Evolutionary conservation across 768 basidiomycete genomes (phyloP), one percentile per base, ranked within the genome.

Genomic region (Pleurotus platypus): DNA sequence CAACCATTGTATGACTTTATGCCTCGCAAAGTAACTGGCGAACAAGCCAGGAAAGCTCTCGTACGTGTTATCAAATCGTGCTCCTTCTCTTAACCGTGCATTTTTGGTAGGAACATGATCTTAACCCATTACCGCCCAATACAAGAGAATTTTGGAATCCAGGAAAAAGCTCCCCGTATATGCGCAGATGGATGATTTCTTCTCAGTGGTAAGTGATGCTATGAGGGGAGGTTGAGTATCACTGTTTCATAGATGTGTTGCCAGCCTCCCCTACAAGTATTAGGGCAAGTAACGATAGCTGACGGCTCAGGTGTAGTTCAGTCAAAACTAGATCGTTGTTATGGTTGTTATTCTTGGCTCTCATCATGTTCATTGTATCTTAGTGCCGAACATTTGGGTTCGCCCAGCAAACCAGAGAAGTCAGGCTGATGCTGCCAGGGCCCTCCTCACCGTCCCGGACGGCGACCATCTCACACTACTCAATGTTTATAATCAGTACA

Each of bases 401-500:
- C 85, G 96, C 37, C 97, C 96, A 1, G 86, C 87, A 57, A 92
- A 89, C 63, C 87, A 89, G 57, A 80, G 92, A 55, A 89, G 88
- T 63, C 93, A 97, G 65, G 95, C 97, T 13, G 96, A 98, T 67
- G 84, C 85, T 38, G 95, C 97, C 3, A 98, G 97, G 70, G 89
- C 90, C 2, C 62, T 88, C 60, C 78, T 98, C 54, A 88, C 87
- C 7, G 89, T 98, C 48, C 97, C 96, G 0, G 93, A 94, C 59
- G 91, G 97, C 15, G 97, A 99, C 67, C 97, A 99, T 69, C 72
- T 98, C 38, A 97, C 93, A 1, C 72, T 99, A 30, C 79, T 98
- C 39, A 99, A 98, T 66, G 92, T 98, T 3, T 98, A 92, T 71
- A 97, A 98, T 69, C 85, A 90, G 62, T 98, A 96, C 70, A 81